Base-by-base conservation (phyloP, 2,329 filamentous ascomycete genomes). In the Phyllosticta capitalensis region DNA sequence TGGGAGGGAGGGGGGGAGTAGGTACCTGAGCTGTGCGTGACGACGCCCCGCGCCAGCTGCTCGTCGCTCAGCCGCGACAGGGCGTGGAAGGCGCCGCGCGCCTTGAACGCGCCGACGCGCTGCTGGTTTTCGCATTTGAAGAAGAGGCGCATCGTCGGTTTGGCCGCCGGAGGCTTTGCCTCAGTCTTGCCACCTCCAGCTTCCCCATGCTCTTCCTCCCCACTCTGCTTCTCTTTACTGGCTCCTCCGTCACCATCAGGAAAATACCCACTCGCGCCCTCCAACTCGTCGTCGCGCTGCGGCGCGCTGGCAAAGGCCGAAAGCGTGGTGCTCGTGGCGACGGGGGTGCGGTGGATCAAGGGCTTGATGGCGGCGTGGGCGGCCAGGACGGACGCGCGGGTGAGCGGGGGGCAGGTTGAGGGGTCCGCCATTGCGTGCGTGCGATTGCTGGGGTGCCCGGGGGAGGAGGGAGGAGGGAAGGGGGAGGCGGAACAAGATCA, bases 71-170 rank as follows among this genome's bases (percentile, higher is more conserved):
- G 74, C 60, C 88, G 75, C 67, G 85, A 81, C 45, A 96, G 70
- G 0, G 92, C 91, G 73, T 96, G 90, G 66, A 96, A 96, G 0
- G 92, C 92, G 5, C 92, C 94, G 6, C 92, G 80, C 17, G 85
- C 88, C 76, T 97, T 97, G 79, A 97, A 97, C 0, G 92, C 92
- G 56, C 92, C 94, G 58, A 95, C 85, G 59, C 85, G 84, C 77
- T 97, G 94, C 61, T 90, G 78, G 73, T 96, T 96, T 78, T 97
- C 92, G 73, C 90, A 95, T 77, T 97, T 97, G 82, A 97, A 95
- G 78, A 89, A 94, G 56, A 97, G 79, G 12, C 84, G 79, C 48
- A 96, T 76, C 55, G 76, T 82, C 0, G 90, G 90, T 3, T n/a
- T n/a, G n/a, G 71, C 76, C 0, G 87, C 83, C 0, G 85, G 80